Base-by-base conservation (phyloP, 2,329 filamentous ascomycete genomes). In the Trichoderma sp. region DNA sequence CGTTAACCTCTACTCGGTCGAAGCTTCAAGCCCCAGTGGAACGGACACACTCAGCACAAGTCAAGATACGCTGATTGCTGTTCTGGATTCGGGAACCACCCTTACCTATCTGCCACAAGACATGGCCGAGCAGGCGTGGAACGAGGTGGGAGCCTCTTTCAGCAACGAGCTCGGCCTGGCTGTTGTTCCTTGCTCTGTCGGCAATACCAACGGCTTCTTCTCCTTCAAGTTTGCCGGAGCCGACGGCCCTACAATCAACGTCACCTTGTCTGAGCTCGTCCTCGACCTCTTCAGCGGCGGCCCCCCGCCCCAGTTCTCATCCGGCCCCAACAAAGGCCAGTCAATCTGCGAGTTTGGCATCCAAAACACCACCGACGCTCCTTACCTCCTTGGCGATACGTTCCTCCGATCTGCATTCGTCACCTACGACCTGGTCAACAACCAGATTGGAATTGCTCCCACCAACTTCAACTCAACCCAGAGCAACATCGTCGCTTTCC, bases 21-120 rank as follows among this genome's bases (percentile, higher is more conserved):
- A 79, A 15, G 85, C 83, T 9, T 73, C 75, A 37, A 87, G 85
- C 61, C 75, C 81, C 2, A 83, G 79, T 32, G 86, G 86, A 12
- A 80, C 75, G 59, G 84, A 87, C 70, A 73, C 74, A 0, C 77
- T 87, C 35, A 78, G 80, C 1, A 81, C 82, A 0, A 56, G 68
- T 2, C 63, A 76, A 17, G 81, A 81, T 48, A 83, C 88, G 0
- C 75, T 87, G n/a, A 79, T 86, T 4, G 90, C 88, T 3, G 83
- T 93, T 5, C 84, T 94, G 39, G 91, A 94, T 78, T 92, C 90
- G 1, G 91, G 91, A 42, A 91, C 89, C n/a, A 91, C 89, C 3
- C 81, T 92, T 69, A 89, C 84, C 71, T 92, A 91, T 74, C 80
- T 93, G 0, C 91, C 91, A 1, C 82, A 86, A 68, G 82, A 87